A percentile compares a stretch with the other conserved stretches of the same genome.
These are phyloP conservation scores for Puccinia triticina DNA, from an alignment of 1,284 basidiomycete genomes.

Conservation along the genomic window DNA sequence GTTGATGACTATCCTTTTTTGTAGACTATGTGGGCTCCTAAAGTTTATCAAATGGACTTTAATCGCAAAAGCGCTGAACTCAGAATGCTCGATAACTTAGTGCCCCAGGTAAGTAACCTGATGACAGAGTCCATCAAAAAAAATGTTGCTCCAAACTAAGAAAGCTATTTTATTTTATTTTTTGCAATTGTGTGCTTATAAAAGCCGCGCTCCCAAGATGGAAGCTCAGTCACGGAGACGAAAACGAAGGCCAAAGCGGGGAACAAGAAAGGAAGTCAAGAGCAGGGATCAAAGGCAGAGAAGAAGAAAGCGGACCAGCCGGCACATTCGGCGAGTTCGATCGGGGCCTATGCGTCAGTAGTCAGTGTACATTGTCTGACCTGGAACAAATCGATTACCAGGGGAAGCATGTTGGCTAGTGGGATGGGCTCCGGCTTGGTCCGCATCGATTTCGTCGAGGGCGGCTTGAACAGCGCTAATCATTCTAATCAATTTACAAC, in stretches of 20 bases:
- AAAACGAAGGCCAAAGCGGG: slow-evolving; percentile 56
- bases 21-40: slow-evolving; percentile 58
- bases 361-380: slow-evolving; percentile 73
- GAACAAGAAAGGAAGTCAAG: slow-evolving; percentile 56
- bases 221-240: slow-evolving; percentile 19
- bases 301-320: slow-evolving; percentile 53
- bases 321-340: slow-evolving; percentile 62
- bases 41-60: slow-evolving; percentile 83
- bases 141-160: not conserved
- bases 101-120: slow-evolving; percentile 68
- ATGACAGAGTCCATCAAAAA: not conserved
- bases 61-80: slow-evolving; percentile 72
- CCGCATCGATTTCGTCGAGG: slow-evolving; percentile 69
- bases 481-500: not conserved
- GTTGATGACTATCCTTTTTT: not conserved
- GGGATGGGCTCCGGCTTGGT: slow-evolving; percentile 81
- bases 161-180: not conserved
- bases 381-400: slow-evolving; percentile 77
- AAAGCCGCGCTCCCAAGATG: slow-evolving; percentile 48
- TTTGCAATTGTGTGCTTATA: not conserved
- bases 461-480: slow-evolving; percentile 35
- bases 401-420: slow-evolving; percentile 72
- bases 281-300: slow-evolving; percentile 61
- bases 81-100: slow-evolving; percentile 79
- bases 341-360: slow-evolving; percentile 68